Evolutionary conservation across 352 stramenopile genomes (phyloP), one percentile per base, ranked within the genome.

Genomic region (Phytopythium delawarense): DNA sequence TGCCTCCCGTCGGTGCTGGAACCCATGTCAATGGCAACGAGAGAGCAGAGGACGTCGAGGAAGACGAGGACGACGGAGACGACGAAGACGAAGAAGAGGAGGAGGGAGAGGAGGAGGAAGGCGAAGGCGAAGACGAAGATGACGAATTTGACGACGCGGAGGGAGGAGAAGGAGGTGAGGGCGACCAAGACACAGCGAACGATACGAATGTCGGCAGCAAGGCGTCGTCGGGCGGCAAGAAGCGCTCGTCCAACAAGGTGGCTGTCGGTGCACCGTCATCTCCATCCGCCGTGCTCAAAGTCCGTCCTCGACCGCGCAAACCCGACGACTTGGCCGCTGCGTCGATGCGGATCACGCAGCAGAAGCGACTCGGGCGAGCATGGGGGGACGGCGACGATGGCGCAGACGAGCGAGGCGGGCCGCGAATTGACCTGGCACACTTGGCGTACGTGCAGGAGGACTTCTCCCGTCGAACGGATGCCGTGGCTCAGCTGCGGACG

Each of bases 381-480:
- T 93, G 84, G 84, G 40, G 23, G n/a, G 16, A 11, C 25, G 39
- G 16, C 8, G 53, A 49, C 53, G 35, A 6, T 7, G n/a, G n/a
- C 21, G 9, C n/a, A 4, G 34, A n/a, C 30, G 37, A 34, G 3
- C 52, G 62, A 12, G 73, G 85, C 37, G 84, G 84, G 6, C 84
- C 81, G 30, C 70, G 63, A 13, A 78, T 93, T 35, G 84, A 93
- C 54, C 55, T 87, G 54, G 67, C 81, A n/a, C 79, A 93, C 59
- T 79, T 86, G 58, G 73, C 72, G 44, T 93, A 86, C 61, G 79
- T 88, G 3, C 76, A 87, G 21, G 70, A 82, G 21, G 84, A 93
- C 58, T 93, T 79, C 55, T 74, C 71, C 18, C 71, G 81, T 2
- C 77, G 82, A 6, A 72, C 85, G 61, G 74, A 77, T 30, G 82